Evolutionary conservation across 345 rosid species (phyloP).

Genomic region (Isatis tinctoria): DNA sequence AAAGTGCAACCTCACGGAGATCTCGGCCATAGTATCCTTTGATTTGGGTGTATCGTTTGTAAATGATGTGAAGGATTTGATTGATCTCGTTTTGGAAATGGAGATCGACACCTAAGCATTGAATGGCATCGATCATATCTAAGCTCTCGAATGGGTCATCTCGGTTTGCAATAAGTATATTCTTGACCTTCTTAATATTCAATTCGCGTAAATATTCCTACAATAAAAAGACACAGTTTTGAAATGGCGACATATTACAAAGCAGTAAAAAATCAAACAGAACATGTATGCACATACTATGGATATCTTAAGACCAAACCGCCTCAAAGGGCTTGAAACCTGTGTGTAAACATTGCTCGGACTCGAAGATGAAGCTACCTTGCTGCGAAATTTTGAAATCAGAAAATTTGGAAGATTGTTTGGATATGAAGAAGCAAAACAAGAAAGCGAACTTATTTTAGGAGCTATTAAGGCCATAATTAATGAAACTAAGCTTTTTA

Average conservation of each 20-base stretch:
- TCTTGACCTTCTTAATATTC: constrained; percentile 21
- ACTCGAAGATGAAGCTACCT: background rate
- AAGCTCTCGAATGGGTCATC: constrained; percentile 20
- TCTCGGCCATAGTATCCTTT: background rate
- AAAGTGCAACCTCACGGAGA: constrained; percentile 35
- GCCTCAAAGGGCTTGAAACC: background rate
- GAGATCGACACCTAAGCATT: constrained; percentile 33
- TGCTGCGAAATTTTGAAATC: background rate
- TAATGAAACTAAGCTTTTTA: background rate
- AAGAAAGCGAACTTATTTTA: background rate
- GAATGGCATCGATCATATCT: constrained; percentile 41
- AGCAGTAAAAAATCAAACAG: background rate
- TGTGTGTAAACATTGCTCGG: background rate
- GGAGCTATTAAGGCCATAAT: constrained; percentile 1
- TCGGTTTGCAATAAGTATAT: background rate
- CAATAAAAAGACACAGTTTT: background rate
- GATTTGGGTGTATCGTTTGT: background rate
- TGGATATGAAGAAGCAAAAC: background rate
- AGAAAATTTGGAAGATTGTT: background rate
- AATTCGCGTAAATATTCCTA: background rate
- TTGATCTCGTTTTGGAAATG: constrained; percentile 36
- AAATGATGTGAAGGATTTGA: constrained; percentile 27
- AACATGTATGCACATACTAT: background rate
- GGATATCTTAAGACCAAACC: background rate
- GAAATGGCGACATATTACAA: background rate